Conservation (phyloP, 2,329 filamentous ascomycete species). For the Fusarium newnesense region DNA sequence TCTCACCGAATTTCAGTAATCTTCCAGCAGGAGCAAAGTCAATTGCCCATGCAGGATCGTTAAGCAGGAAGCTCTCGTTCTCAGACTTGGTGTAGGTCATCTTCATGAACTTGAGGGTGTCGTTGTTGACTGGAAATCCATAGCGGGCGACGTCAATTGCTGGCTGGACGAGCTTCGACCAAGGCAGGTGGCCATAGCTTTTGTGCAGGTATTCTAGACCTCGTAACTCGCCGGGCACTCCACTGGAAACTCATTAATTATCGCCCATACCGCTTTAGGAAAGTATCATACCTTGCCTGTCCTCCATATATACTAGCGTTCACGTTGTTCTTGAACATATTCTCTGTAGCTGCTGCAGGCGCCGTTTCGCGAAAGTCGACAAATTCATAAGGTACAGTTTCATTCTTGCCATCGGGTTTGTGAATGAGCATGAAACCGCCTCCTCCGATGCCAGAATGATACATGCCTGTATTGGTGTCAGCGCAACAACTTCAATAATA, state of each 20-base stretch:
- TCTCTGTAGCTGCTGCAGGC: conserved; percentile 78
- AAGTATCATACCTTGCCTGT: conserved; percentile 70
- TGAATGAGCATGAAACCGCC: conserved; percentile 84
- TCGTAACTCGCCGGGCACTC: conserved; percentile 76
- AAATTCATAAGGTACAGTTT: too few species aligned
- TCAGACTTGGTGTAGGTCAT: conserved; percentile 57
- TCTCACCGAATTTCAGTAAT: conserved; percentile 74
- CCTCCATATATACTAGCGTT: conserved; percentile 74
- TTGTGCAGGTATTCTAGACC: conserved; percentile 80
- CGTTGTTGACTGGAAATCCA: conserved; percentile 77
- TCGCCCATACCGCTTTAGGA: background rate
- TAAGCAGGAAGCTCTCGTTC: conserved; percentile 66
- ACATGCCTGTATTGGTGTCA: conserved; percentile 57
- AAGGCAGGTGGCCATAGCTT: conserved; percentile 71
- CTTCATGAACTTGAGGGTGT: conserved; percentile 76
- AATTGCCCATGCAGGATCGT: conserved; percentile 80
- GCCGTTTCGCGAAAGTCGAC: conserved; percentile 90
- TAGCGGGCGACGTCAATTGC: conserved; percentile 77
- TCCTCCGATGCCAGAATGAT: conserved; percentile 77
- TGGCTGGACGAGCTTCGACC: conserved; percentile 75
- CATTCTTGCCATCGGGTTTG: conserved; percentile 63
- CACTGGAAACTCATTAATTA: conserved; percentile 50
- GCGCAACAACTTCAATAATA: fast-evolving
- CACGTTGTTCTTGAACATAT: conserved; percentile 82
- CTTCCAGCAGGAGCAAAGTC: conserved; percentile 85